A percentile compares a stretch with the other conserved stretches of the same genome.
Evolutionary conservation across 2,329 filamentous ascomycete genomes (phyloP).

Genomic region (Fusarium sp.): DNA sequence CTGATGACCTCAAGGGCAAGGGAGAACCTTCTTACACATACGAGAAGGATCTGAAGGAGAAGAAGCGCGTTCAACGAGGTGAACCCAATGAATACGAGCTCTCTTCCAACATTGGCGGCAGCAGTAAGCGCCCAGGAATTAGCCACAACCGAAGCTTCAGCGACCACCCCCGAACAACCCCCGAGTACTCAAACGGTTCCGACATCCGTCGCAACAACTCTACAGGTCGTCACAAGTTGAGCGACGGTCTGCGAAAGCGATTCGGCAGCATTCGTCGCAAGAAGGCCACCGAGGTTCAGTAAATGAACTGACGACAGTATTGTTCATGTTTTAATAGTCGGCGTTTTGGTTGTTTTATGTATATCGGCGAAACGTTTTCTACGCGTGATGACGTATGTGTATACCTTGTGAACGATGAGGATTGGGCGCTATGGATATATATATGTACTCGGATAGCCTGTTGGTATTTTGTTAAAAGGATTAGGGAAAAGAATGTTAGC

Average conservation of each 20-base stretch:
- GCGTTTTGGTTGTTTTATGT: slow-evolving; percentile 12
- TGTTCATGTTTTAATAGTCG: slow-evolving; percentile 7
- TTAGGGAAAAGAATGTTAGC: background rate
- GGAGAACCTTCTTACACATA: slow-evolving; percentile 79
- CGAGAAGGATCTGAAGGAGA: slow-evolving; percentile 73
- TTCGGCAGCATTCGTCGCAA: slow-evolving; percentile 64
- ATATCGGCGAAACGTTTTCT: background rate
- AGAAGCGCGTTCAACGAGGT: slow-evolving; percentile 55
- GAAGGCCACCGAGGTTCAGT: slow-evolving; percentile 46
- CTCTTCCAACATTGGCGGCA: slow-evolving; percentile 51
- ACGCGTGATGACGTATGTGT: slow-evolving; percentile 14
- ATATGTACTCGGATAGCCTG: background rate
- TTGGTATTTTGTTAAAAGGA: slow-evolving; percentile 8
- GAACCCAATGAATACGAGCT: slow-evolving; percentile 61
- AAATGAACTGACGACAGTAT: background rate
- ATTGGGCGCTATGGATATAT: slow-evolving; percentile 14
- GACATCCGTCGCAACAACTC: slow-evolving; percentile 54
- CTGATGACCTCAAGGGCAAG: slow-evolving; percentile 84
- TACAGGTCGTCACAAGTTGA: slow-evolving; percentile 56
- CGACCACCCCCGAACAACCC: slow-evolving; percentile 47
- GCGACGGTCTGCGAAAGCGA: slow-evolving; percentile 64
- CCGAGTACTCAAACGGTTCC: slow-evolving; percentile 38
- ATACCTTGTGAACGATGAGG: slow-evolving; percentile 9
- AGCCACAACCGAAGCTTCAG: slow-evolving; percentile 60
- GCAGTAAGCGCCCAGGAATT: slow-evolving; percentile 31